These are phyloP conservation scores for Flueggea neowawraea DNA, from an alignment of 441 rosid genomes.

Conservation along the genomic window DNA sequence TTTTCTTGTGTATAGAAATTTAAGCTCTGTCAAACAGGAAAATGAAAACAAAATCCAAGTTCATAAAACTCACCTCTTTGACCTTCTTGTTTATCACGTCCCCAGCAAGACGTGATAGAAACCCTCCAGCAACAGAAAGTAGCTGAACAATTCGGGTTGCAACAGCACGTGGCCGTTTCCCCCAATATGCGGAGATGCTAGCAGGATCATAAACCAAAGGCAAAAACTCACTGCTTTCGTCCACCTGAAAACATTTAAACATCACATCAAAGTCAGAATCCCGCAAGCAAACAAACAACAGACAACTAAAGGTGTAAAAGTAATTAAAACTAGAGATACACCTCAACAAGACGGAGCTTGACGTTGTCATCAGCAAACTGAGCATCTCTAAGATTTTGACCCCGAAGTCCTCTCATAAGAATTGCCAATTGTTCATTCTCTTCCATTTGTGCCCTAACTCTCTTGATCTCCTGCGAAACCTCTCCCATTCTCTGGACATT, in stretches of 20 bases:
- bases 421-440: slow-evolving; percentile 77
- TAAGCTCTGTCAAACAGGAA: too few relatives aligned
- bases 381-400: slow-evolving; percentile 81
- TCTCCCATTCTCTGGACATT: slow-evolving; percentile 70
- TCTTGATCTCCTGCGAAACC: slow-evolving; percentile 87
- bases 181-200: slow-evolving; percentile 91
- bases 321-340: slow-evolving; percentile 9
- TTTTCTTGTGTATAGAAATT: too few relatives aligned
- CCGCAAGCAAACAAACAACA: not conserved
- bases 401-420: slow-evolving; percentile 88
- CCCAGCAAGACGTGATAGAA: slow-evolving; percentile 70
- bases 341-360: slow-evolving; percentile 93
- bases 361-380: slow-evolving; percentile 77
- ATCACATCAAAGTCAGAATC: not conserved
- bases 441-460: slow-evolving; percentile 96
- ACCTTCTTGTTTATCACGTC: slow-evolving; percentile 85
- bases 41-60: not conserved
- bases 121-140: slow-evolving; percentile 93
- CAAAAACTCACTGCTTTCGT: slow-evolving; percentile 89
- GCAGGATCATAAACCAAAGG: slow-evolving; percentile 95
- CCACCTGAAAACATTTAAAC: slow-evolving; percentile 40
- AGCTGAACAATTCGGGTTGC: slow-evolving; percentile 77
- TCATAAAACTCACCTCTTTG: slow-evolving; percentile 61
- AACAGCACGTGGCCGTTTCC: slow-evolving; percentile 90
- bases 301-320: not conserved